phyloP scores from a whole-genome alignment of 2,329 filamentous ascomycete species.

The Ascochyta lentis region DNA sequence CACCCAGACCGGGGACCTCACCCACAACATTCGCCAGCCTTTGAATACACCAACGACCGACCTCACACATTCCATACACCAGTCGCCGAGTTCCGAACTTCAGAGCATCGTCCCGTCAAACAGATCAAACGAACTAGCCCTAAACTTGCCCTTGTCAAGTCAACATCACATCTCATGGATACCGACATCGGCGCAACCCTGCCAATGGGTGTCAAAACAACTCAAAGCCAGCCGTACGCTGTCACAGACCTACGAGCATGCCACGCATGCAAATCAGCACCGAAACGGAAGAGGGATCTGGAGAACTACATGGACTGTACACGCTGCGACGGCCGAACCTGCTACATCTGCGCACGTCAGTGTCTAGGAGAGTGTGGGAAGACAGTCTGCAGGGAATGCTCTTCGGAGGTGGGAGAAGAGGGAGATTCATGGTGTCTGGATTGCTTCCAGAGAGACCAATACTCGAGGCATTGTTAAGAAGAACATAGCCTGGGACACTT shows the following conservation, averaged over 20 bases:
- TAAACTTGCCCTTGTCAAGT: constrained; percentile 34
- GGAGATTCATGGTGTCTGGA: constrained; percentile 72
- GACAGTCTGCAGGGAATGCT: constrained; percentile 71
- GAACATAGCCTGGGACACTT: background rate
- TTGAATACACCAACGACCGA: constrained; percentile 24
- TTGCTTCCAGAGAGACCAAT: constrained; percentile 51
- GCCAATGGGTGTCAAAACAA: background rate
- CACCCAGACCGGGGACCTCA: constrained; percentile 1
- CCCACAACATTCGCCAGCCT: constrained; percentile 16
- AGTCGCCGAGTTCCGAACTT: constrained; percentile 11
- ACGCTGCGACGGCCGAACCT: constrained; percentile 67
- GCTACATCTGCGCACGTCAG: constrained; percentile 71
- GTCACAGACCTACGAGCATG: constrained; percentile 57
- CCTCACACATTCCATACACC: constrained; percentile 15
- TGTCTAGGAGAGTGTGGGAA: constrained; percentile 60
- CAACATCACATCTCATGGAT: constrained; percentile 45
- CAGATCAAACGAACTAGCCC: constrained; percentile 36
- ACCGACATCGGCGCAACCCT: constrained; percentile 19
- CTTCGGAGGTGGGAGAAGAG: constrained; percentile 68
- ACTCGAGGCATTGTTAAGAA: constrained; percentile 27
- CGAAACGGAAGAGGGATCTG: constrained; percentile 69
- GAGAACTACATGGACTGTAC: constrained; percentile 71
- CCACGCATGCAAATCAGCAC: constrained; percentile 71
- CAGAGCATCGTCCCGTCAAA: constrained; percentile 41
- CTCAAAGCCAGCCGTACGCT: constrained; percentile 9